Base-by-base conservation (phyloP, 1,139 yeast genomes). In the Starmera stellimalicola region DNA sequence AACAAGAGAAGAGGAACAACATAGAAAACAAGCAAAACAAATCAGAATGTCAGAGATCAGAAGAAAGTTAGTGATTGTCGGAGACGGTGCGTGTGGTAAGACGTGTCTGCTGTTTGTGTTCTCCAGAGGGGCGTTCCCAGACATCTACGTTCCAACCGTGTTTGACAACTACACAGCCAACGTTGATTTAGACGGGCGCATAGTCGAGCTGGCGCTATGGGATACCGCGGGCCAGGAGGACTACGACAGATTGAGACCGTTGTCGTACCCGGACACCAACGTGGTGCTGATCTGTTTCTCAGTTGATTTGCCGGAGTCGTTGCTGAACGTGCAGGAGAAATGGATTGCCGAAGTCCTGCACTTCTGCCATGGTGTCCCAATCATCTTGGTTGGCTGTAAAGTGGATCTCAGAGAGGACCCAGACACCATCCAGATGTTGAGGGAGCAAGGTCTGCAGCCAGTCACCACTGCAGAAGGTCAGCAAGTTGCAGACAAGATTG, bases 181-280 rank as follows among this genome's bases (percentile, higher is more conserved):
- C 55, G 95, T 87, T 37, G 94, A 82, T 58, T 94, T 87, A 41
- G 88, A 87, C 53, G 95, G 95, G 37, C 80, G 94, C 68, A 83
- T 83, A 60, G 95, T 85, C 39, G 94, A 84, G 59, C 71, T 87
- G 63, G 95, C 95, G 17, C 70, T 87, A 46, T 87, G 96, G 95
- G 96, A 87, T 83, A 87, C 96, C 50, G 96, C 96, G 37, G 96
- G 96, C 43, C 96, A 87, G 71, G 95, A 87, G 68, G 96, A 87
- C 65, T 87, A 85, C 62, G 95, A 85, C 62, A 80, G 95, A 65
- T 71, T 87, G 57, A 80, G 96, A 67, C 95, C 95, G 22, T 70
- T 87, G 51, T 80, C 94, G 19, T 87, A 87, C 64, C 95, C 95
- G 40, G 95, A 85, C 59, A 81, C 95, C 34, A 83, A 87, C 57